Evolutionary conservation across 2,329 filamentous ascomycete species (phyloP), one percentile per base, ranked within the genome.

Genomic region (Aspergillus hortae): DNA sequence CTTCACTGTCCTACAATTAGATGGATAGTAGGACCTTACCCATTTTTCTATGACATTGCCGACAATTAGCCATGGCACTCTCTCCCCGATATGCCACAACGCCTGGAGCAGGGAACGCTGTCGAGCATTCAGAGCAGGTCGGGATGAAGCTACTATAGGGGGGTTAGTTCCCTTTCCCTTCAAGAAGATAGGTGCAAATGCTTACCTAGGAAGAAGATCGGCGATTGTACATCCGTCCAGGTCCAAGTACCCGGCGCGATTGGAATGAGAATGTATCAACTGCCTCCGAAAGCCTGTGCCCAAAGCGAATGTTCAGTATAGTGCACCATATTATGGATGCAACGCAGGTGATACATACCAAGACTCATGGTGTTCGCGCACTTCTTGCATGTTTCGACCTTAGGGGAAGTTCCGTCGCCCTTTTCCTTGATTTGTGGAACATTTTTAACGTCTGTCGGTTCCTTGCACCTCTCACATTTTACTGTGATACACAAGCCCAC

Each of bases 391-490:
- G 70, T 73, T 57, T 80, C 75, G 10, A 73, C 65, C 38, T 74
- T 74, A 4, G 74, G 70, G 17, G 71, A 66, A 11, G 71, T 60
- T 14, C 58, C 57, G 32, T 72, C 73, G 30, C 64, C 67, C 17
- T 70, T 71, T 25, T 73, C 71, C 23, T 68, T 70, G 38, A 78
- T 78, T 42, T 84, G 79, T 51, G 81, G 83, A 7, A 92, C 74
- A 21, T 83, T 83, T 6, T 82, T 82, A 38, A 92, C 72, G 56
- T 94, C 90, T 62, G 85, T 84, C 11, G 78, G 68, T 4, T 88
- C 87, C 67, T 87, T 91, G 77, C 90, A 95, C 35, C 90, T 82
- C 48, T 86, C 83, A 67, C 90, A 95, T 67, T 91, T 92, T 56
- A 90, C 77, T 3, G 81, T 87, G 56, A 94, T 75, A 52, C 82